Conservation (phyloP, 768 basidiomycete species). For the Candolleomyces efflorescens region DNA sequence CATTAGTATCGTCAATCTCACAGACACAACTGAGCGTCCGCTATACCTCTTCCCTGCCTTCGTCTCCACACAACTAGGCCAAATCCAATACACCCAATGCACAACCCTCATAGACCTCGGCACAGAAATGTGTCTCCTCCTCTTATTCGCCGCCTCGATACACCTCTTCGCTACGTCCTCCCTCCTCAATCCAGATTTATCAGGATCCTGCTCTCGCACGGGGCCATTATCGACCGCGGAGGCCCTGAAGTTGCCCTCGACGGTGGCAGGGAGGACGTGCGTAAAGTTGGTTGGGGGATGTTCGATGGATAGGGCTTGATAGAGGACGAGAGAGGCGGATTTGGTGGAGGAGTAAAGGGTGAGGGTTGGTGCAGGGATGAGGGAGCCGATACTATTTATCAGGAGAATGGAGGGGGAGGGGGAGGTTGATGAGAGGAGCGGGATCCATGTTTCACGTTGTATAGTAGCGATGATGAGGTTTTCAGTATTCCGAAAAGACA, state of each 20-base stretch:
- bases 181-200: conserved; percentile 53
- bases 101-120: conserved; percentile 43
- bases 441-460: conserved; percentile 60
- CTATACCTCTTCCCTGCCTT: conserved; percentile 63
- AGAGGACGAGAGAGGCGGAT: conserved; percentile 71
- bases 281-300: conserved; percentile 66
- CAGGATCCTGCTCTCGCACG: conserved; percentile 47
- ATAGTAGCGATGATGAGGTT: too few relatives aligned
- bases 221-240: conserved; percentile 64
- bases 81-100: conserved; percentile 62
- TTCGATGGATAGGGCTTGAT: conserved; percentile 76
- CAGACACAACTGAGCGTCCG: too few relatives aligned
- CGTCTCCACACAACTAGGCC: conserved; percentile 54
- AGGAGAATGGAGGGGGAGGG: conserved; percentile 69
- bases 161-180: conserved; percentile 57
- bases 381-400: conserved; percentile 71
- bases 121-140: conserved; percentile 56
- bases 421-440: conserved; percentile 64
- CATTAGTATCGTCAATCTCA: too few relatives aligned
- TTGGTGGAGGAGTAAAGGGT: conserved; percentile 84
- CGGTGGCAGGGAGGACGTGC: conserved; percentile 59
- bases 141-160: conserved; percentile 53
- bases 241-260: conserved; percentile 73
- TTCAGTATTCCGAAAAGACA: background rate
- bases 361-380: conserved; percentile 83